Evolutionary conservation across 768 basidiomycete species (phyloP).

Genomic region (Hypholoma fasciculare): DNA sequence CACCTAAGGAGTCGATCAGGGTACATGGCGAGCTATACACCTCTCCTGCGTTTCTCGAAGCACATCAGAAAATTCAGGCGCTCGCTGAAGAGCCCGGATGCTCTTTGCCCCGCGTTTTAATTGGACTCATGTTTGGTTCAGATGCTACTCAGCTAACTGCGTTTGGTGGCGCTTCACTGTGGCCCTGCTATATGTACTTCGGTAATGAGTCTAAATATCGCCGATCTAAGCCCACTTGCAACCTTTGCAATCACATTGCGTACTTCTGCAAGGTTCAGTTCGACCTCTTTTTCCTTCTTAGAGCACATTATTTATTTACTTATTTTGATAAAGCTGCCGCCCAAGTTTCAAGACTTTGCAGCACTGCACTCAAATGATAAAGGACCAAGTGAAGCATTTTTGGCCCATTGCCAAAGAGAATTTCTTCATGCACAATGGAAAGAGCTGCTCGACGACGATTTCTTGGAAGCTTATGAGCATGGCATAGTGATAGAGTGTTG

Average conservation of each 20-base stretch:
- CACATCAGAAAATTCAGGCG: neutral
- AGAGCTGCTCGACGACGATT: conserved; percentile 16
- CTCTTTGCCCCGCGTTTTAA: neutral
- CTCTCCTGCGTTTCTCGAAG: neutral
- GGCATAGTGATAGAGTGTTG: conserved; percentile 29
- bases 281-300: neutral
- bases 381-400: neutral
- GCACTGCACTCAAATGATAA: neutral
- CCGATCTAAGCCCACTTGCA: neutral
- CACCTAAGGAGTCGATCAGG: no score
- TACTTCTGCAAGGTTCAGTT: neutral
- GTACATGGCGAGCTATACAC: no score
- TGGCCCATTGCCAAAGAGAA: conserved; percentile 27
- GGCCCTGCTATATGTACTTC: neutral
- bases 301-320: neutral
- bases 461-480: conserved; percentile 23
- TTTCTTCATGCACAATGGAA: conserved; percentile 29
- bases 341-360: neutral
- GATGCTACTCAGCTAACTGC: neutral
- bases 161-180: neutral
- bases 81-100: neutral
- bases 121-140: neutral
- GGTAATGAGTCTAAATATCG: neutral
- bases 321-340: neutral
- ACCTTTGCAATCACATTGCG: neutral